Conservation (phyloP, 148 eudicot genomes). For the Amaranthus palmeri region DNA sequence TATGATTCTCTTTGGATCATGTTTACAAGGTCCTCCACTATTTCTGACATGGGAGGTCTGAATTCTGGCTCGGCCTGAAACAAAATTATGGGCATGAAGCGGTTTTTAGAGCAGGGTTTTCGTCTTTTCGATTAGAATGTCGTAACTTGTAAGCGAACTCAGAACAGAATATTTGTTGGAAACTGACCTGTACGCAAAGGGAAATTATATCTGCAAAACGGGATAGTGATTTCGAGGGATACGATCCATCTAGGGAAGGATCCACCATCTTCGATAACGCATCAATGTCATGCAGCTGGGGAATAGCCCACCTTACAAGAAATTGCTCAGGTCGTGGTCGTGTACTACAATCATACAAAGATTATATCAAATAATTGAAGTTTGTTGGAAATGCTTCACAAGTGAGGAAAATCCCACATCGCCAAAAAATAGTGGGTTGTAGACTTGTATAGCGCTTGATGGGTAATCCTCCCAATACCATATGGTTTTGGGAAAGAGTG, state of each 20-base stretch:
- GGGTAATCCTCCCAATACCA: too few relatives aligned
- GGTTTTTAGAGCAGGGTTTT: too few relatives aligned
- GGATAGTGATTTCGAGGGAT: conserved; percentile 77
- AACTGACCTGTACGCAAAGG: conserved; percentile 75
- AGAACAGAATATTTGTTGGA: background rate
- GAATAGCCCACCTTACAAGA: conserved; percentile 86
- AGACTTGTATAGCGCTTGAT: too few relatives aligned
- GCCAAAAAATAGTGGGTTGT: too few relatives aligned
- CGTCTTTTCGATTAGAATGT: too few relatives aligned
- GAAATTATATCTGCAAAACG: conserved; percentile 95
- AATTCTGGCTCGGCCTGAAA: conserved; percentile 84
- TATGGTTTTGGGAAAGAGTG: too few relatives aligned
- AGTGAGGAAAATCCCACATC: too few relatives aligned
- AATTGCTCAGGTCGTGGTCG: conserved; percentile 77
- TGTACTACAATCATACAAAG: conserved; percentile 31
- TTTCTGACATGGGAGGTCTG: conserved; percentile 95
- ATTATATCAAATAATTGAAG: background rate
- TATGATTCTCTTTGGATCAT: conserved; percentile 49
- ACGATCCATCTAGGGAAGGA: conserved; percentile 61
- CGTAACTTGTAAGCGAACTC: background rate
- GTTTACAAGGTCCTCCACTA: conserved; percentile 62
- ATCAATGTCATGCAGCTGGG: conserved; percentile 86
- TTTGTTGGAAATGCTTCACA: too few relatives aligned
- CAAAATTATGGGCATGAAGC: background rate
- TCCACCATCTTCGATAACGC: conserved; percentile 89